Evolutionary conservation across 768 basidiomycete species (phyloP).

Genomic region (Suillus americanus): DNA sequence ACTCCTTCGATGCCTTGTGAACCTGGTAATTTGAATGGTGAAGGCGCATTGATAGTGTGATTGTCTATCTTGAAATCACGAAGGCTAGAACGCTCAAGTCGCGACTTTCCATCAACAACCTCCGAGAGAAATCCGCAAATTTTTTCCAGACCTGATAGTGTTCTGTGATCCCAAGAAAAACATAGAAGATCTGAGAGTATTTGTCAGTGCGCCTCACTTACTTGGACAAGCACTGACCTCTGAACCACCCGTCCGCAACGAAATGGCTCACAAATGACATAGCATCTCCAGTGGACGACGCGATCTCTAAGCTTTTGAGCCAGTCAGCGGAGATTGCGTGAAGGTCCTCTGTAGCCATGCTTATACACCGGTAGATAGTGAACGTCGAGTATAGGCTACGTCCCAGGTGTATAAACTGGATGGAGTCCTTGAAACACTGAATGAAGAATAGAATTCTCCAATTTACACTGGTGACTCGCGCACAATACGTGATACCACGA

Average conservation of each 20-base stretch:
- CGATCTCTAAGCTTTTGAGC: background rate
- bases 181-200: background rate
- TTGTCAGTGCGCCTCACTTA: background rate
- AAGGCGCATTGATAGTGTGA: background rate
- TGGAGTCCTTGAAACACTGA: background rate
- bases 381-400: background rate
- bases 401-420: background rate
- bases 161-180: background rate
- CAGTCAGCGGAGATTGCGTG: background rate
- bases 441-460: background rate
- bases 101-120: background rate
- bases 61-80: slow-evolving; percentile 2
- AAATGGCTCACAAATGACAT: background rate
- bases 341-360: background rate
- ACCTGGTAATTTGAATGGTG: background rate
- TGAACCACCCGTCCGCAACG: background rate
- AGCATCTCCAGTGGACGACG: background rate
- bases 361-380: background rate
- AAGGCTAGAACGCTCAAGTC: background rate
- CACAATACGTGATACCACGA: background rate
- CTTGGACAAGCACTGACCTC: background rate
- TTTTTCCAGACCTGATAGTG: background rate
- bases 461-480: background rate
- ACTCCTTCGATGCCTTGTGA: background rate
- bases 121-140: background rate